Base-by-base conservation (phyloP, 192 early-diverging fungal genomes). In the Coemansia sp. region DNA sequence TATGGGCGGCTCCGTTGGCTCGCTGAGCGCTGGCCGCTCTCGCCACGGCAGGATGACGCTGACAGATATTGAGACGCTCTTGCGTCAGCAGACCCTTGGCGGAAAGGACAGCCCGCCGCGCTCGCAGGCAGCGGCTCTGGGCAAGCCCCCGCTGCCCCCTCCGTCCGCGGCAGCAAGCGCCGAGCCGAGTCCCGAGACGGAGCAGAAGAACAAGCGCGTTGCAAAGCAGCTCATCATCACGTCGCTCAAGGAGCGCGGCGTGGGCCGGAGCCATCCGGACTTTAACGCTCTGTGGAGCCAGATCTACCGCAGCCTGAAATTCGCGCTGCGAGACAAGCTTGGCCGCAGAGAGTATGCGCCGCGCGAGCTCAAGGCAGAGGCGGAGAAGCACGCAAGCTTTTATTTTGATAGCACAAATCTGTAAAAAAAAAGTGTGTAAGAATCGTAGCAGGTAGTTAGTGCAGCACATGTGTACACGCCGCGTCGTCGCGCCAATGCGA, bases 221-320 rank as follows among this genome's bases (percentile, higher is more conserved):
- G 72, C 72, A 1, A 76, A 76, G 47, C 65, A 76, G 54, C 64
- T 76, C 10, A 68, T 76, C 36, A 68, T 76, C 18, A 33, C 65
- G 11, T 46, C 72, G 39, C 54, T 76, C 9, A 76, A 76, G 54
- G 58, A 60, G 28, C 72, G 65, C 24, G 61, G 65, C 28, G 47
- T 76, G 17, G 46, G 46, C 1, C 55, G 72, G 15, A 53, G 50
- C 51, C 65, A 76, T 35, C 32, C 24, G 17, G 72, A 76, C 28
- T 76, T 76, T 60, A 65, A 60, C 8, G 65, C 72, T 1, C 41
- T 76, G 33, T 76, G 72, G 72, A 51, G 72, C 43, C 72, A 68
- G 50, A 76, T 76, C 32, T 76, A 76, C 38, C 55, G 61, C 28
- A 76, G 72, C 46, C 55, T 68, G n/a, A 68, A 68, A 51, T 76